Evolutionary conservation across 345 rosid species (phyloP), one percentile per base, ranked within the genome.

Genomic region (Cardiospermum halicacabum): DNA sequence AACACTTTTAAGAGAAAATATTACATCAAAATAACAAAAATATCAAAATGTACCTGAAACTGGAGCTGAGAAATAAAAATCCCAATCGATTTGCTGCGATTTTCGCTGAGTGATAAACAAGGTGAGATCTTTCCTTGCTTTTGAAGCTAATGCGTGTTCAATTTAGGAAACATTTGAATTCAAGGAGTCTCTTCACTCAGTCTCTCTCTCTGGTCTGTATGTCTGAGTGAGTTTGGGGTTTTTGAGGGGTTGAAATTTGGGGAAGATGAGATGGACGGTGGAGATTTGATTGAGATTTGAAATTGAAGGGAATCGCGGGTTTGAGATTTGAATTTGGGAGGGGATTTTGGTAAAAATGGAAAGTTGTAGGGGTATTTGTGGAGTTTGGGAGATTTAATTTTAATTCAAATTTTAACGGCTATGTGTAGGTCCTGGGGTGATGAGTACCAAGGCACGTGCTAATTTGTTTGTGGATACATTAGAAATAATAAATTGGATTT

Each of bases 321-420:
- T 74, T 60, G 66, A 58, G 74, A 74, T 85, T 85, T 82, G 83
- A 85, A 85, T 73, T 77, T 31, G 34, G 45, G 43, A 27, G 65
- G 72, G 74, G 36, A 8, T 58, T 77, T 47, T 28, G 16, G 77
- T 34, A 28, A 67, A 64, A 62, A 16, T 16, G 10, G 12, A 15
- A 60, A 39, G 31, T 39, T 31, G 0, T 0, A 26, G 27, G 64
- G 54, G 71, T 24, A 28, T 42, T 40, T 15, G 7, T 22, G 31
- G 31, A 28, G 48, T 56, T 13, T 21, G 31, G 11, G 5, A 34
- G 7, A 34, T 34, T 5, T n/a, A n/a, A n/a, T n/a, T 8, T 4
- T 3, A 9, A 58, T 64, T 60, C 62, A 58, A 58, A 58, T 69
- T 59, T 55, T 36, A 74, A 74, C 78, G 78, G 68, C 78, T 69